These are phyloP conservation scores for Pseudogymnoascus sp. DNA, from an alignment of 2,329 filamentous ascomycete species.

Conservation along the genomic window DNA sequence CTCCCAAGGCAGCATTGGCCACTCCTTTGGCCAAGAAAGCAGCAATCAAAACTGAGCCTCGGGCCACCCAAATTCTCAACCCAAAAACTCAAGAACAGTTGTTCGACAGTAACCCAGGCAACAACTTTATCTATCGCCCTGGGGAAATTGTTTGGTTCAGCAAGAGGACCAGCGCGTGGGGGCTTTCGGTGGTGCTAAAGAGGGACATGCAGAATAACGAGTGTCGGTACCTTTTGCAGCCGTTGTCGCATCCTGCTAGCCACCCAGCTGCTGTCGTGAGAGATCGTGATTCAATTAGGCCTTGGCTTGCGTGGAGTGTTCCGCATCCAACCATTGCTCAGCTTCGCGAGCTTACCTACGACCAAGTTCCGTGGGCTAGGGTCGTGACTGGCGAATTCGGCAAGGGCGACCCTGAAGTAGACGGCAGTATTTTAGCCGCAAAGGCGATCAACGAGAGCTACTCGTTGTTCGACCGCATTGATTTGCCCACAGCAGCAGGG, in stretches of 20 bases:
- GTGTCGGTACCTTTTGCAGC: slow-evolving; percentile 39
- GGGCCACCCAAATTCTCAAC: slow-evolving; percentile 19
- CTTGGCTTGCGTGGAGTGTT: slow-evolving; percentile 52
- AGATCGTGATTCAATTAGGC: slow-evolving; percentile 38
- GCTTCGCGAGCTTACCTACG: slow-evolving; percentile 38
- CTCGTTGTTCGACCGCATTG: slow-evolving; percentile 44
- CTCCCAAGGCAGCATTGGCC: neutral
- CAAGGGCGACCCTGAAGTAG: slow-evolving; percentile 42
- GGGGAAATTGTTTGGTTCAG: slow-evolving; percentile 53
- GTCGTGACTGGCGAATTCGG: slow-evolving; percentile 34
- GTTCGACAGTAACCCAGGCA: slow-evolving; percentile 38
- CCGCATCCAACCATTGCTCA: slow-evolving; percentile 41
- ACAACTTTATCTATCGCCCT: slow-evolving; percentile 43
- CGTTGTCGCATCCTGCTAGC: slow-evolving; percentile 39
- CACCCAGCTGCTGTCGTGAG: slow-evolving; percentile 36
- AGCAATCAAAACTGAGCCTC: slow-evolving; percentile 12
- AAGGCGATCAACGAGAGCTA: slow-evolving; percentile 49
- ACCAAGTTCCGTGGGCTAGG: slow-evolving; percentile 44
- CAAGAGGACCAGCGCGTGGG: slow-evolving; percentile 42
- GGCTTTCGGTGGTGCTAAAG: slow-evolving; percentile 43
- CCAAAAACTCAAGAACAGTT: slow-evolving; percentile 39
- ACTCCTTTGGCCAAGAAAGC: neutral
- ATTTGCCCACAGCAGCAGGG: slow-evolving; percentile 31
- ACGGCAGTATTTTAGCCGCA: slow-evolving; percentile 50
- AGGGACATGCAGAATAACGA: slow-evolving; percentile 33